These are phyloP conservation scores for Trypethelium eluteriae DNA, from an alignment of 495 filamentous ascomycete genomes.

Conservation along the genomic window DNA sequence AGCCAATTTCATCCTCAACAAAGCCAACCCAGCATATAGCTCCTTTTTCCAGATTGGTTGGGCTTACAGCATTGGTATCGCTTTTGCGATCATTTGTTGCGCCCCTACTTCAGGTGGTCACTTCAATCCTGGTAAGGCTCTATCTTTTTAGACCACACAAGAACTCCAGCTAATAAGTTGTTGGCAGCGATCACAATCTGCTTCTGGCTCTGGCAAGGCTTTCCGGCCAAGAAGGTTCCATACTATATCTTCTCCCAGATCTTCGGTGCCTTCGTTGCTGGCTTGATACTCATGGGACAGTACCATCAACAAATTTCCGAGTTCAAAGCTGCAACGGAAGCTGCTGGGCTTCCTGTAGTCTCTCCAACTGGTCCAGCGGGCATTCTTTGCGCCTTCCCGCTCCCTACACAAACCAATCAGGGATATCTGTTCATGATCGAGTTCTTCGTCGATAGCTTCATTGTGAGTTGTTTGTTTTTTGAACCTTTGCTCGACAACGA, in stretches of 20 bases:
- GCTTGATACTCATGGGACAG: constrained; percentile 43
- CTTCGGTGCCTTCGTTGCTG: constrained; percentile 47
- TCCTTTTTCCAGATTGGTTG: constrained; percentile 45
- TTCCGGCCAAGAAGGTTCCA: constrained; percentile 46
- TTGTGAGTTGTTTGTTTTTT: constrained; percentile 27
- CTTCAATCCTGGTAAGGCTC: constrained; percentile 39
- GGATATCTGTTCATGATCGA: constrained; percentile 48
- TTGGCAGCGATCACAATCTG: constrained; percentile 40
- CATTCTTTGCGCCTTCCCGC: constrained; percentile 42
- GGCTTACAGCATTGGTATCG: constrained; percentile 47
- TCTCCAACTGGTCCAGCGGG: constrained; percentile 43
- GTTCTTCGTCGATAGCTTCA: constrained; percentile 48
- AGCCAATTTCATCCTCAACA: constrained; percentile 41
- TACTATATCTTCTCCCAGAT: constrained; percentile 48
- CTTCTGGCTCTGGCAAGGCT: constrained; percentile 47
- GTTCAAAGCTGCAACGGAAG: constrained; percentile 32
- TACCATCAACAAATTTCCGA: constrained; percentile 43
- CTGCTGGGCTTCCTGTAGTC: constrained; percentile 33
- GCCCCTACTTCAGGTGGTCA: constrained; percentile 47
- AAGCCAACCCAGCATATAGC: constrained; percentile 35
- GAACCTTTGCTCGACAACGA: background rate
- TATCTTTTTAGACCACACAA: background rate
- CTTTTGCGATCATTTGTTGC: constrained; percentile 49
- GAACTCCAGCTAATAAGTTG: background rate
- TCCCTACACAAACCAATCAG: constrained; percentile 39